Evolutionary conservation across 306 rosid species (phyloP), one percentile per base, ranked within the genome.

Genomic region (Inga leiocalycina): DNA sequence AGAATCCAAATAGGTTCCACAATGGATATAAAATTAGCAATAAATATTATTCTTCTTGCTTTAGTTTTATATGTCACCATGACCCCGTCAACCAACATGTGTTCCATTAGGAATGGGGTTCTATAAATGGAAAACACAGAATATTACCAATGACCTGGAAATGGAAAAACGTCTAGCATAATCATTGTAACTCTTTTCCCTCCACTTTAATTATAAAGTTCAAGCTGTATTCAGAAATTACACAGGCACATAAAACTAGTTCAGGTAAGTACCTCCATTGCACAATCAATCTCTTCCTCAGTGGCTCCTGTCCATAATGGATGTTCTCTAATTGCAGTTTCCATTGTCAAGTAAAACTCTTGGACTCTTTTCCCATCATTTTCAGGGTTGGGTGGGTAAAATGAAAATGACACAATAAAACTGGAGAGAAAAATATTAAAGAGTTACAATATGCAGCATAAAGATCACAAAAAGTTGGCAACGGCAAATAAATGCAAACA

Each of bases 261-360:
- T 16, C 48, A 59, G 39, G 44, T 17, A 34, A 13, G 20, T 75
- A 89, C 91, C 93, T 89, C 97, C 91, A 92, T 86, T 8, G 97
- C 89, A 86, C 85, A 76, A 68, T 92, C 92, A 71, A 91, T 86
- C 80, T 91, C 94, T 57, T 88, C 84, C 24, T 85, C 92, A 34
- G 90, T 82, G 83, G 97, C 91, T 71, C 77, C 85, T 4, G 84
- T 80, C 97, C 97, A 92, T 44, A 92, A 81, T 35, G 97, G 90
- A 84, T 92, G 90, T 76, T 90, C 89, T 39, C 80, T 68, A 48
- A 89, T 84, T 19, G 90, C 72, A 69, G 30, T 88, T 77, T 91
- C 89, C 87, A 87, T 87, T 49, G 84, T 79, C 51, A 76, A 59
- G 83, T 76, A 88, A 76, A 88, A 87, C 5, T 91, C 90, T 83